A percentile compares a stretch with the other conserved stretches of the same genome.
Conservation (phyloP, 495 filamentous ascomycete genomes). For the Echria macrotheca region DNA sequence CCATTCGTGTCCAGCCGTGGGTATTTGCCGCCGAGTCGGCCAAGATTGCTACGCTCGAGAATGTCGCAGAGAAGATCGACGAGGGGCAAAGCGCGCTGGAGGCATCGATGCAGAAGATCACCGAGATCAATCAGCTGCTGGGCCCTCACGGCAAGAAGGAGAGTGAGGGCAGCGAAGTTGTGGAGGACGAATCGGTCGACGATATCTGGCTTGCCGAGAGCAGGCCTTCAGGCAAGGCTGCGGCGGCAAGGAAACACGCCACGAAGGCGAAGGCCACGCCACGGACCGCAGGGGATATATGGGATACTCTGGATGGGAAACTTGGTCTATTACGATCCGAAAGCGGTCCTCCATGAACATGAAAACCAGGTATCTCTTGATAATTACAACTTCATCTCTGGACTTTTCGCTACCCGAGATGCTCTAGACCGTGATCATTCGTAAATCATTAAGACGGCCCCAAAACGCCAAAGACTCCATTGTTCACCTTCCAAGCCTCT, state of each 20-base stretch:
- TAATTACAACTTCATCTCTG: neutral
- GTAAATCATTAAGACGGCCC: neutral
- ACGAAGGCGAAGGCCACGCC: constrained; percentile 21
- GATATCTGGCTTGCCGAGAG: constrained; percentile 32
- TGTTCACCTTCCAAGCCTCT: neutral
- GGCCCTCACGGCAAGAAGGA: constrained; percentile 16
- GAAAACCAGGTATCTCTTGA: neutral
- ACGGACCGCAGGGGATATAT: constrained; percentile 30
- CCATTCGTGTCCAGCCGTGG: constrained; percentile 41
- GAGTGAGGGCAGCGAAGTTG: constrained; percentile 12
- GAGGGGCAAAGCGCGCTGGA: constrained; percentile 42
- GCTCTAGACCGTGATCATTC: neutral
- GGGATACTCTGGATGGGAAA: constrained; percentile 40
- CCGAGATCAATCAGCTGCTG: constrained; percentile 35
- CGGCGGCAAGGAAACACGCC: constrained; percentile 22
- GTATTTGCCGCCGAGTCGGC: constrained; percentile 45
- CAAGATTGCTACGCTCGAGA: constrained; percentile 43
- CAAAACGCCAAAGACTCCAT: neutral
- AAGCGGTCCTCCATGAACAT: constrained; percentile 9
- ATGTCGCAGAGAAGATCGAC: constrained; percentile 43
- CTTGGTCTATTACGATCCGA: constrained; percentile 34
- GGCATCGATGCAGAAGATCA: constrained; percentile 35
- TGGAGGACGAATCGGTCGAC: constrained; percentile 9
- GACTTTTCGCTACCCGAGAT: neutral
- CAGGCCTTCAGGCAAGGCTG: constrained; percentile 16